Evolutionary conservation across 2,329 filamentous ascomycete species (phyloP).

Genomic region (Pyrenochaeta sp.): DNA sequence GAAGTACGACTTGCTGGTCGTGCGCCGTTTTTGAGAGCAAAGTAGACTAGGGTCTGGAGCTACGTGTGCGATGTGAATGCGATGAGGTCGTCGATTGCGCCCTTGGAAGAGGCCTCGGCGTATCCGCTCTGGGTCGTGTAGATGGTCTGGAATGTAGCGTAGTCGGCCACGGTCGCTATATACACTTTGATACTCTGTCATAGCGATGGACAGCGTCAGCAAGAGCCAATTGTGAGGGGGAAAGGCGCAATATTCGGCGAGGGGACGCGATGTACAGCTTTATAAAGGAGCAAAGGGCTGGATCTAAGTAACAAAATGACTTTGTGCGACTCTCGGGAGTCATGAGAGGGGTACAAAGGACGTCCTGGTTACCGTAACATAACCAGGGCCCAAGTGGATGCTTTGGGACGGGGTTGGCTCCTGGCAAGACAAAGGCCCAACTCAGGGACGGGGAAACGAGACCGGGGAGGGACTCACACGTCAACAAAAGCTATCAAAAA

Average conservation of each 20-base stretch:
- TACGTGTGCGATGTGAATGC: conserved; percentile 64
- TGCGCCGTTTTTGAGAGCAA: conserved; percentile 37
- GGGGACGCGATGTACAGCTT: conserved; percentile 26
- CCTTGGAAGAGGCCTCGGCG: conserved; percentile 56
- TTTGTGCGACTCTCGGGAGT: conserved; percentile 41
- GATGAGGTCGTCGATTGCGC: conserved; percentile 63
- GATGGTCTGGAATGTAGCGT: conserved; percentile 49
- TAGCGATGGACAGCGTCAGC: conserved; percentile 43
- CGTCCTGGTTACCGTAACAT: conserved; percentile 40
- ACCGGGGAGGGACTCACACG: conserved; percentile 48
- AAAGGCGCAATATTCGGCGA: conserved; percentile 12
- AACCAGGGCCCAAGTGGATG: conserved; percentile 40
- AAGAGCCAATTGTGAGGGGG: conserved; percentile 25
- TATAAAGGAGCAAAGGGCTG: conserved; percentile 28
- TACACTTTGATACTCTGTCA: conserved; percentile 51
- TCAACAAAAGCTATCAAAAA: conserved; percentile 30
- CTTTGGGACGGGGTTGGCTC: conserved; percentile 35
- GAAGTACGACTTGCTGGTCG: conserved; percentile 45
- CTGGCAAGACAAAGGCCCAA: conserved; percentile 43
- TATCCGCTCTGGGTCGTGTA: conserved; percentile 32
- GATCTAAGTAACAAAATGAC: conserved; percentile 23
- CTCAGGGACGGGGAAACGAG: conserved; percentile 41
- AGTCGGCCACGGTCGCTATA: conserved; percentile 50
- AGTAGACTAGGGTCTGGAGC: conserved; percentile 51
- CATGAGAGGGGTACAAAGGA: conserved; percentile 46